These are phyloP conservation scores for Pecoramyces ruminantium DNA, from an alignment of 192 early-diverging fungal genomes.

Conservation along the genomic window DNA sequence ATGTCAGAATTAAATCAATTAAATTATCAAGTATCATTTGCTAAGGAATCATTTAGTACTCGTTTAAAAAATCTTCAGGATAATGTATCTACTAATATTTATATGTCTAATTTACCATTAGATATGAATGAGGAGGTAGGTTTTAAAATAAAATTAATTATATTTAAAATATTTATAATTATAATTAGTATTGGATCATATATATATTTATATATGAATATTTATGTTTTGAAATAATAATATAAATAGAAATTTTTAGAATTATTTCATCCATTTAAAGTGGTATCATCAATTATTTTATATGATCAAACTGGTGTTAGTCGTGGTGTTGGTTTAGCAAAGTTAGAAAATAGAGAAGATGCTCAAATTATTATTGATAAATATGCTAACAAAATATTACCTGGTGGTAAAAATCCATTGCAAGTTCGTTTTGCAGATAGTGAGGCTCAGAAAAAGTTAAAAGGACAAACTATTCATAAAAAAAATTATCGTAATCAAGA, in stretches of 20 bases:
- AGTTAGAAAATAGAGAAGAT: constrained; percentile 52
- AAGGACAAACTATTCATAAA: constrained; percentile 11
- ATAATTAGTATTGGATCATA: too few species aligned
- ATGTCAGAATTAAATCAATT: constrained; percentile 45
- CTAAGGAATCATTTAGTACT: constrained; percentile 56
- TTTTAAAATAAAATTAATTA: not conserved
- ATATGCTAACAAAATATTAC: constrained; percentile 38
- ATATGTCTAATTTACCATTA: constrained; percentile 65
- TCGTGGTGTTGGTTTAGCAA: constrained; percentile 67
- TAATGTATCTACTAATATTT: constrained; percentile 59
- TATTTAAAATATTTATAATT: too few species aligned
- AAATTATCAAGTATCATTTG: constrained; percentile 60
- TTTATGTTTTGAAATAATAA: too few species aligned
- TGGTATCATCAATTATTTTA: constrained; percentile 59
- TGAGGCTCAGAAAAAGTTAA: constrained; percentile 57
- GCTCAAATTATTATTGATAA: constrained; percentile 47
- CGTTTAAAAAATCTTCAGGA: constrained; percentile 55
- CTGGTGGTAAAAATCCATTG: constrained; percentile 40
- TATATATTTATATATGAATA: too few species aligned
- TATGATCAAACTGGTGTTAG: constrained; percentile 47
- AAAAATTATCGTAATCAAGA: not conserved
- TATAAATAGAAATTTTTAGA: constrained; percentile 21
- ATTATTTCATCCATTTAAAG: constrained; percentile 43
- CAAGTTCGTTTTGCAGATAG: constrained; percentile 69
- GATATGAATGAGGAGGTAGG: constrained; percentile 51